These are phyloP conservation scores for Aspergillus hortae DNA, from an alignment of 2,329 filamentous ascomycete species.

Conservation along the genomic window DNA sequence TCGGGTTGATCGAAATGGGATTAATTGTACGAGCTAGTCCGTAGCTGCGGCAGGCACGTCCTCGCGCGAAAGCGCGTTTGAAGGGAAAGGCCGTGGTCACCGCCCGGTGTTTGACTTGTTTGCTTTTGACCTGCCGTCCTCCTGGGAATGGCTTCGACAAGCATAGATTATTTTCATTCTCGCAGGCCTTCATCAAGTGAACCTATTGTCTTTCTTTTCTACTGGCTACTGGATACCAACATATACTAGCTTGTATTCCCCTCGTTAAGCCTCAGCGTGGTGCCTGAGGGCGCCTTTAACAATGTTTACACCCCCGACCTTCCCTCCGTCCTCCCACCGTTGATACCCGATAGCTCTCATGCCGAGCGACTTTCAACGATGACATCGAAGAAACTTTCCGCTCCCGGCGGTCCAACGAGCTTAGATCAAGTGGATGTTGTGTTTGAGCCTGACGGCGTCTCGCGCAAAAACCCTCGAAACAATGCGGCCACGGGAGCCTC, in stretches of 20 bases:
- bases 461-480: slow-evolving; percentile 48
- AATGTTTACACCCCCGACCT: background rate
- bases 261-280: background rate
- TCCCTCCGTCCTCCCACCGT: background rate
- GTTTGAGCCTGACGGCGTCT: slow-evolving; percentile 17
- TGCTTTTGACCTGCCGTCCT: background rate
- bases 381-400: slow-evolving; percentile 10
- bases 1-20: background rate
- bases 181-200: background rate
- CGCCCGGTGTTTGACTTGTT: slow-evolving; percentile 3
- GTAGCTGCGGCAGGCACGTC: background rate
- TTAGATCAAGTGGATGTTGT: slow-evolving; percentile 12
- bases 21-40: background rate
- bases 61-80: slow-evolving; percentile 5
- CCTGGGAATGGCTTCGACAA: background rate
- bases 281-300: background rate
- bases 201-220: no score
- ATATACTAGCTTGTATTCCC: background rate
- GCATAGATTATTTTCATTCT: background rate
- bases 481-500: slow-evolving; percentile 71
- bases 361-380: background rate
- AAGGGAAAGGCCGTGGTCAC: background rate
- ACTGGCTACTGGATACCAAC: no score
- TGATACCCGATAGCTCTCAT: background rate
- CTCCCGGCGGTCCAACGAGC: slow-evolving; percentile 11